A percentile compares a stretch with the other conserved stretches of the same genome.
phyloP scores from a whole-genome alignment of 371 early-diverging fungal species.

The Funneliformis caledonium region DNA sequence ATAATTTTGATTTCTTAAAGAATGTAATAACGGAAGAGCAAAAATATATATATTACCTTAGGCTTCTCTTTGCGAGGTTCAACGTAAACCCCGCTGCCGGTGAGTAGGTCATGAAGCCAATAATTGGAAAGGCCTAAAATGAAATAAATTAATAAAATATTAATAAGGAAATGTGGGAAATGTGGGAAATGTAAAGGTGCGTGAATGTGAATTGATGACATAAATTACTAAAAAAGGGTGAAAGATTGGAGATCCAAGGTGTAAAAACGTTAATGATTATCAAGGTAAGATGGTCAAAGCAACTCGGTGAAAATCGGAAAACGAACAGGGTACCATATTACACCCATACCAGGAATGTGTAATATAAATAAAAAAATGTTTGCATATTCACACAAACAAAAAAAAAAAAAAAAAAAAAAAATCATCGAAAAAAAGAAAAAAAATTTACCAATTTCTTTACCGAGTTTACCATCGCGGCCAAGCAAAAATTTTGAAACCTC shows the following conservation, averaged over 20 bases:
- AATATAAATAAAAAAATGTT: too few species aligned
- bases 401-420: too few species aligned
- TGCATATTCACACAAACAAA: background rate
- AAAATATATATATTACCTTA: constrained; percentile 4
- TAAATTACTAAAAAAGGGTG: background rate
- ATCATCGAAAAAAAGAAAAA: too few species aligned
- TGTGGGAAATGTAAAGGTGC: background rate
- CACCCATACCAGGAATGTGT: too few species aligned
- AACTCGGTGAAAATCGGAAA: background rate
- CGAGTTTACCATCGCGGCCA: constrained; percentile 38
- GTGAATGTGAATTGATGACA: background rate
- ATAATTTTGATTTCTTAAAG: background rate
- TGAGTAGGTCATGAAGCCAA: constrained; percentile 41
- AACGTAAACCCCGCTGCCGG: constrained; percentile 35
- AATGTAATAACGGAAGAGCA: background rate
- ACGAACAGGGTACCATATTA: too few species aligned
- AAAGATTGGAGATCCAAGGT: background rate
- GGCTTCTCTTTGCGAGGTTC: constrained; percentile 29
- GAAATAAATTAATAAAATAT: background rate
- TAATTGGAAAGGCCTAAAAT: constrained; percentile 34
- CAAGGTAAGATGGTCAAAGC: background rate
- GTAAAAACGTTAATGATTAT: background rate
- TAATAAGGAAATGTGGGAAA: background rate
- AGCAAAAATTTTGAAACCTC: constrained; percentile 39
- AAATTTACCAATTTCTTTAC: constrained; percentile 37